phyloP scores from a whole-genome alignment of 1,139 yeast genomes.

The Geotrichum phurueaensis region DNA sequence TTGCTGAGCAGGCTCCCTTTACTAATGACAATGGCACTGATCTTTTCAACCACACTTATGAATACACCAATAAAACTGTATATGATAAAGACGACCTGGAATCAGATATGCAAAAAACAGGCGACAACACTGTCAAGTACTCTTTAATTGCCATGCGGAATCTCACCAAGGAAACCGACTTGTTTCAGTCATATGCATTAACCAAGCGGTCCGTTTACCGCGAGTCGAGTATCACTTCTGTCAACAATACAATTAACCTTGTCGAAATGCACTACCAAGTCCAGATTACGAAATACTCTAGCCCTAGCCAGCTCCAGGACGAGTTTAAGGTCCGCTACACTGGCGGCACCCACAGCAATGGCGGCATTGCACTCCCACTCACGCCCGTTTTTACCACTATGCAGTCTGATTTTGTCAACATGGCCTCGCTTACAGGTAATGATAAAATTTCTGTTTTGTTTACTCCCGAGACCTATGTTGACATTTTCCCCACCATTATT shows the following conservation, averaged over 20 bases:
- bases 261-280: constrained; percentile 15
- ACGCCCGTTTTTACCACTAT: constrained; percentile 15
- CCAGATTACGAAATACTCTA: constrained; percentile 9
- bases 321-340: constrained; percentile 6
- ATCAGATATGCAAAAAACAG: constrained; percentile 5
- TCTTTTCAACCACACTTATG: constrained; percentile 17
- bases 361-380: constrained; percentile 5
- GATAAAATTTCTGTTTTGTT: constrained; percentile 2
- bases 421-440: constrained; percentile 12
- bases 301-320: background rate
- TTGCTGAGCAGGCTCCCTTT: constrained; percentile 5
- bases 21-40: constrained; percentile 10
- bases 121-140: constrained; percentile 10
- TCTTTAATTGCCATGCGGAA: constrained; percentile 12
- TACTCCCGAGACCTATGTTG: constrained; percentile 15
- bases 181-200: constrained; percentile 13
- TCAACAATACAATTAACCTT: constrained; percentile 14
- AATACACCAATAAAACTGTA: constrained; percentile 5
- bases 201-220: constrained; percentile 17
- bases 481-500: constrained; percentile 14
- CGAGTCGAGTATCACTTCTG: constrained; percentile 8
- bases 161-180: constrained; percentile 12
- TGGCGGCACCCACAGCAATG: background rate
- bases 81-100: constrained; percentile 9
- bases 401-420: constrained; percentile 9